phyloP scores from a whole-genome alignment of 2,329 filamentous ascomycete genomes.

The Tothia fuscella region DNA sequence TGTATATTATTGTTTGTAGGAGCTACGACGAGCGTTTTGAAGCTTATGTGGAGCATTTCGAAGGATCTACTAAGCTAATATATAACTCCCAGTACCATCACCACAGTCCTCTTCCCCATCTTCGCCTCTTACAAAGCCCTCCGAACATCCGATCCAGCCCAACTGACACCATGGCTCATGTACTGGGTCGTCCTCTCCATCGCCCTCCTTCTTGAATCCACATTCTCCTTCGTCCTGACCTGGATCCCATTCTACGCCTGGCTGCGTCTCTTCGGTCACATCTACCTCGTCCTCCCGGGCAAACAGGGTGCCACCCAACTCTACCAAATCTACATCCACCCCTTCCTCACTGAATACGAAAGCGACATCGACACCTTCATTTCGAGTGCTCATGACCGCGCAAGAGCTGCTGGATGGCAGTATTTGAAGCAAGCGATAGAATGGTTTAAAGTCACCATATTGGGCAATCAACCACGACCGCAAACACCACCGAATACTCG shows the following conservation, averaged over 20 bases:
- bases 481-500: constrained; percentile 33
- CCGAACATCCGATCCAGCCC: constrained; percentile 77
- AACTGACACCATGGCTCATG: constrained; percentile 95
- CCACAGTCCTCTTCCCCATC: constrained; percentile 85
- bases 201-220: constrained; percentile 71
- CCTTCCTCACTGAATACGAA: constrained; percentile 81
- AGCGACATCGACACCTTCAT: constrained; percentile 83
- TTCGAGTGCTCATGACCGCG: constrained; percentile 63
- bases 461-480: constrained; percentile 60
- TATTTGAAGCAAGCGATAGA: constrained; percentile 35
- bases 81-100: constrained; percentile 51
- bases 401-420: constrained; percentile 62
- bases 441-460: constrained; percentile 57
- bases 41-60: too few species aligned
- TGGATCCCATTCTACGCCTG: constrained; percentile 95
- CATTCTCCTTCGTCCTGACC: constrained; percentile 72
- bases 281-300: constrained; percentile 93
- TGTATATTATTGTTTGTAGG: background rate
- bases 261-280: constrained; percentile 72
- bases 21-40: constrained; percentile 5
- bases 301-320: constrained; percentile 84
- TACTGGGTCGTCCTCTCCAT: constrained; percentile 93
- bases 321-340: constrained; percentile 76
- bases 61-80: too few species aligned
- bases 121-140: constrained; percentile 98